phyloP scores from a whole-genome alignment of 768 basidiomycete species.

The Phanerochaete sordida region DNA sequence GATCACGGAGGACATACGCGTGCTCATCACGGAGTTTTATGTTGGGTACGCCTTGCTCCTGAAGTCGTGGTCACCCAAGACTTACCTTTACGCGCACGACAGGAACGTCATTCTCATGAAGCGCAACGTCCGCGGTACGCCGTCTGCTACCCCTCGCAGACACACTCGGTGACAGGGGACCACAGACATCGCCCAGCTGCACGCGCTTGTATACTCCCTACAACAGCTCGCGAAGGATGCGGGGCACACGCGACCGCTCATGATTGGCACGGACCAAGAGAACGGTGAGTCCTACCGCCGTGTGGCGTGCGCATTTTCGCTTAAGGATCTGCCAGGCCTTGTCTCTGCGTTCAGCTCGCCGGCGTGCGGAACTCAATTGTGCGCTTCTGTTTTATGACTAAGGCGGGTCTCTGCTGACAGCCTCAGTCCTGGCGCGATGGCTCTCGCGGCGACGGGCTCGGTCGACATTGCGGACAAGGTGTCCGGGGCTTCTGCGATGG shows the following conservation, averaged over 20 bases:
- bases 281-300: slow-evolving; percentile 43
- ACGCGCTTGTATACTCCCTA: slow-evolving; percentile 42
- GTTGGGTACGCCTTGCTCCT: slow-evolving; percentile 42
- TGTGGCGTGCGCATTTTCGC: too few species aligned
- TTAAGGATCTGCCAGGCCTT: too few species aligned
- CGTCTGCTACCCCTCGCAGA: too few species aligned
- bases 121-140: slow-evolving; percentile 55
- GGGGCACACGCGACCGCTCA: slow-evolving; percentile 51
- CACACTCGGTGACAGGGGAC: too few species aligned
- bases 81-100: not conserved
- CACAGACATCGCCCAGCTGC: slow-evolving; percentile 49
- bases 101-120: slow-evolving; percentile 66
- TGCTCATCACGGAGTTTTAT: slow-evolving; percentile 58
- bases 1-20: slow-evolving; percentile 46
- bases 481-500: slow-evolving; percentile 48
- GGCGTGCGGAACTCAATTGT: slow-evolving; percentile 66
- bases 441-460: slow-evolving; percentile 53
- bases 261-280: slow-evolving; percentile 75
- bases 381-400: too few species aligned
- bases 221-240: slow-evolving; percentile 54
- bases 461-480: slow-evolving; percentile 41
- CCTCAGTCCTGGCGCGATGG: slow-evolving; percentile 70
- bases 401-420: not conserved
- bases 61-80: not conserved
- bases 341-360: slow-evolving; percentile 60